phyloP scores from a whole-genome alignment of 2,329 filamentous ascomycete species.

The Hymenotorrendiella dingleyae region DNA sequence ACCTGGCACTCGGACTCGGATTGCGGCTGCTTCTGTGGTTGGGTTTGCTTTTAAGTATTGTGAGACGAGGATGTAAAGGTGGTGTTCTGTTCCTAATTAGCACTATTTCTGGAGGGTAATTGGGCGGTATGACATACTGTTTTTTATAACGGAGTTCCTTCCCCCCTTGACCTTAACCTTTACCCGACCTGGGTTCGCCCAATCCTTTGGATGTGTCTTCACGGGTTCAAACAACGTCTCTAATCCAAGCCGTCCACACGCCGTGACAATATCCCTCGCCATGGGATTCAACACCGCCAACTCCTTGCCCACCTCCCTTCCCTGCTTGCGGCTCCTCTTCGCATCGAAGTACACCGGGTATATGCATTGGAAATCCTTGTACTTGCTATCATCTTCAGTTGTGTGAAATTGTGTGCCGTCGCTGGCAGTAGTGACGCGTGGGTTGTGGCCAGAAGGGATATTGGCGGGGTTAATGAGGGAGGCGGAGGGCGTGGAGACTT shows the following conservation, averaged over 20 bases:
- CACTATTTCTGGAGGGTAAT: too few species aligned
- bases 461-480: constrained; percentile 34
- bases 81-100: constrained; percentile 56
- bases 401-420: constrained; percentile 33
- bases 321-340: constrained; percentile 66
- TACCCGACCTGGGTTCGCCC: constrained; percentile 91
- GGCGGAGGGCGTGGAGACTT: constrained; percentile 33
- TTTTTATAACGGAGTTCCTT: constrained; percentile 52
- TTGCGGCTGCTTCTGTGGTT: constrained; percentile 64
- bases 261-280: constrained; percentile 81
- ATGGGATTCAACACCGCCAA: constrained; percentile 80
- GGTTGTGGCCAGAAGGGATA: constrained; percentile 35
- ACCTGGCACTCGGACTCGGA: constrained; percentile 68
- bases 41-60: constrained; percentile 72
- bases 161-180: constrained; percentile 66
- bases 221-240: constrained; percentile 80
- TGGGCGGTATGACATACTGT: constrained; percentile 49
- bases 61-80: constrained; percentile 77
- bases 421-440: constrained; percentile 30
- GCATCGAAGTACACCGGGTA: constrained; percentile 96
- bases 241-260: constrained; percentile 67
- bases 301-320: constrained; percentile 67
- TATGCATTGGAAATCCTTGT: constrained; percentile 78
- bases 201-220: constrained; percentile 93
- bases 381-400: constrained; percentile 46